Evolutionary conservation across 768 basidiomycete species (phyloP), one percentile per base, ranked within the genome.

Genomic region (Leucogyrophana mollusca): DNA sequence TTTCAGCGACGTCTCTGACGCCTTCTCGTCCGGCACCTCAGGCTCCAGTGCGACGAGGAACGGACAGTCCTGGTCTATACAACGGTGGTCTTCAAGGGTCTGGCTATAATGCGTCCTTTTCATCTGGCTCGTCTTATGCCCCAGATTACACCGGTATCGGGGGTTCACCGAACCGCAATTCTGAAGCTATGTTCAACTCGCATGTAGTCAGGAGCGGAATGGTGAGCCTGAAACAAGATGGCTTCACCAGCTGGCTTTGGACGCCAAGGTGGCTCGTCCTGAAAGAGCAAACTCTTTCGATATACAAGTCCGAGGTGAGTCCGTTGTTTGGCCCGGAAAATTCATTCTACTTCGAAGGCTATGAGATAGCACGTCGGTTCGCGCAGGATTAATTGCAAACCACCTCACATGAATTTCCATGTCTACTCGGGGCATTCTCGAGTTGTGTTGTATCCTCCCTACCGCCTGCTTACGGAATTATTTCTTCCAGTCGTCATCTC

Each of bases 261-360:
- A 82, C 87, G 64, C 80, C 87, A 59, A 89, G 91, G 64, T 97
- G 88, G 87, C 70, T 97, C 46, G 77, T 95, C 4, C 73, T 99
- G 51, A 87, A 82, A 58, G 91, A 93, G 40, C 77, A 83, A 56
- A 74, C 83, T 8, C 66, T 99, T 38, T 76, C 79, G 16, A 80
- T 98, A 47, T 90, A 93, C 62, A 97, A 94, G 74, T 90, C 80
- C 56, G 95, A 97, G 79, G 94, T 94, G 59, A 56, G 89, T 47
- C 4, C 27, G 25, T 14, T 38, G 32, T 3, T 37, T 39, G 18
- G 27, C 43, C 23, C 13, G 18, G 11, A 18, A 22, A 47, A 32
- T 43, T 4, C 20, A n/a, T 18, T 43, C 17, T 44, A 7, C 43
- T 18, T 39, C 44, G 35, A 24, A 43, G 23, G 17, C 44, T 41